These are phyloP conservation scores for Leishmania mexicana DNA, from an alignment of 208 protist species.

Conservation along the genomic window DNA sequence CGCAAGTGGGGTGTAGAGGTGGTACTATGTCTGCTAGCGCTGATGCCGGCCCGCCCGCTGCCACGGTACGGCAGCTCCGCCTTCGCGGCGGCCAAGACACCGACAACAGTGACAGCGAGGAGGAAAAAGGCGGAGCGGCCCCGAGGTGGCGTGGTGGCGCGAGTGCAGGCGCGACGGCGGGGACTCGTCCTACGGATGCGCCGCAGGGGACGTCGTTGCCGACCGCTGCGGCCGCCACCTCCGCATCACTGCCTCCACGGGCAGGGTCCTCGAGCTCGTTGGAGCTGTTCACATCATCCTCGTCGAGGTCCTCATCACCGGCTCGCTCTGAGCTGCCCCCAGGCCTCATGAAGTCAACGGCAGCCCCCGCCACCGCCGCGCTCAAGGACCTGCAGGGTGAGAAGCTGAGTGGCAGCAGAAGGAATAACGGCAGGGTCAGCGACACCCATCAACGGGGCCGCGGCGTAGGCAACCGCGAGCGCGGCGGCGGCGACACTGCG, in stretches of 20 bases:
- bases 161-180: neutral
- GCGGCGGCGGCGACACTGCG: neutral
- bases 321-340: neutral
- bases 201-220: neutral
- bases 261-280: constrained; percentile 1
- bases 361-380: neutral
- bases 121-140: neutral
- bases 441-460: neutral
- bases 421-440: neutral
- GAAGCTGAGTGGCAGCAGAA: neutral
- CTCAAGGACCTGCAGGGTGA: neutral
- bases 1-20: neutral
- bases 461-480: neutral
- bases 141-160: constrained; percentile 1
- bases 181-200: neutral
- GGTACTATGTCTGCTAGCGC: neutral
- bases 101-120: constrained; percentile 10
- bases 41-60: neutral
- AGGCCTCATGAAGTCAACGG: neutral
- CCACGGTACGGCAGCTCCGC: constrained; percentile 4
- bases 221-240: neutral
- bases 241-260: neutral
- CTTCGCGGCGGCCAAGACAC: neutral
- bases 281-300: constrained; percentile 4
- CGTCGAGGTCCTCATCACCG: neutral